A percentile compares a stretch with the other conserved stretches of the same genome.
phyloP scores from a whole-genome alignment of 202 grass and related monocot genomes.

The Carex arenaria region DNA sequence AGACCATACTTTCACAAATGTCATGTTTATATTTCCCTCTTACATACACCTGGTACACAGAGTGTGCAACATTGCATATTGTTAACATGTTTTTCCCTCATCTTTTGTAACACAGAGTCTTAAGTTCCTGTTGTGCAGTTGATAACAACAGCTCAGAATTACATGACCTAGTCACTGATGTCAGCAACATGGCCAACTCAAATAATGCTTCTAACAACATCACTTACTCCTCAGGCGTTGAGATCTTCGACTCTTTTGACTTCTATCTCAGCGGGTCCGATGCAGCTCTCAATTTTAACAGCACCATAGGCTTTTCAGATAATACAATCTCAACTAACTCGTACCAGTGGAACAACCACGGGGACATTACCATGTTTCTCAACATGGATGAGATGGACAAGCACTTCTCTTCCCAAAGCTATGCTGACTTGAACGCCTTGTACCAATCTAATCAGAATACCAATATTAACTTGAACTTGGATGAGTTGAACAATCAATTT shows the following conservation, averaged over 20 bases:
- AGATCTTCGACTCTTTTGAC: conserved; percentile 22
- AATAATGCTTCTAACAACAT: neutral
- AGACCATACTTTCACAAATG: neutral
- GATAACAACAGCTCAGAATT: neutral
- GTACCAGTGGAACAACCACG: neutral
- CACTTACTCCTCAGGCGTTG: neutral
- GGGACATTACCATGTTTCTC: conserved; percentile 12
- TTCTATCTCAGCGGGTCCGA: conserved; percentile 51
- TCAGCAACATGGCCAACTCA: neutral
- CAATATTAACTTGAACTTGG: conserved; percentile 53
- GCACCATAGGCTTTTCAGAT: conserved; percentile 53
- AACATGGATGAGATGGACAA: conserved; percentile 42
- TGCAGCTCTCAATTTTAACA: conserved; percentile 60
- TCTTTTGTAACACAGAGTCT: neutral
- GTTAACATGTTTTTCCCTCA: neutral
- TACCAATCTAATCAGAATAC: conserved; percentile 13
- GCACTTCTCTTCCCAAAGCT: neutral
- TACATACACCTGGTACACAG: neutral
- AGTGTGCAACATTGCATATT: neutral
- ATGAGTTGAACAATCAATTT: conserved; percentile 12
- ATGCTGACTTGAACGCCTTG: neutral
- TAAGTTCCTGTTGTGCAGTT: neutral
- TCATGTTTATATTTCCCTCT: neutral
- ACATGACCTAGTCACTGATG: neutral
- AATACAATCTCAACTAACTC: conserved; percentile 30